These are phyloP conservation scores for Schizothecium vesticola DNA, from an alignment of 495 filamentous ascomycete genomes.

Conservation along the genomic window DNA sequence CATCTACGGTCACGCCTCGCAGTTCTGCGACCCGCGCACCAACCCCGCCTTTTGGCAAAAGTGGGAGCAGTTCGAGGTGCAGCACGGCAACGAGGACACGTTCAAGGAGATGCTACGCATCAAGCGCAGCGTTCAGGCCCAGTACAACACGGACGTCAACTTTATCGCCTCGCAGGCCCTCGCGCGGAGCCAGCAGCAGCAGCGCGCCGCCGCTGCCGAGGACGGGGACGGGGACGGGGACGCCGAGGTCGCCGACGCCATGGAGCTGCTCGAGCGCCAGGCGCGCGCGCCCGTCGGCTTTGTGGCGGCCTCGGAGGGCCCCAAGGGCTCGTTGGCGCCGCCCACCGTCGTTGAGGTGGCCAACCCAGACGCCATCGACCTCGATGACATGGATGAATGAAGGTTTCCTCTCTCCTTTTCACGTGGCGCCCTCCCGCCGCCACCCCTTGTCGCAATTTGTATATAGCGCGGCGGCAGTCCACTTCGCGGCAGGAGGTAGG, in stretches of 20 bases:
- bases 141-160: conserved; percentile 98
- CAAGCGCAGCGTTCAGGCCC: conserved; percentile 93
- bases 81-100: conserved; percentile 97
- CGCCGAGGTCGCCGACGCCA: conserved; percentile 66
- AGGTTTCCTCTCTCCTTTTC: not conserved
- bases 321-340: conserved; percentile 59
- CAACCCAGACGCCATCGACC: conserved; percentile 87
- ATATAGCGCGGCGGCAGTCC: not conserved
- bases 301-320: conserved; percentile 76
- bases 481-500: not conserved
- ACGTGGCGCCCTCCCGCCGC: not conserved
- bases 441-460: not conserved
- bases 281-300: conserved; percentile 86
- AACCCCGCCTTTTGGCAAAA: conserved; percentile 88
- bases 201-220: not conserved
- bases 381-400: conserved; percentile 60
- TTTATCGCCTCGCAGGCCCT: conserved; percentile 97
- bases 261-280: conserved; percentile 86
- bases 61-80: conserved; percentile 95
- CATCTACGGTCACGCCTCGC: conserved; percentile 93
- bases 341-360: conserved; percentile 42
- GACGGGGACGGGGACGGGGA: conserved; percentile 33
- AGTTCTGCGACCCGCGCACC: conserved; percentile 94
- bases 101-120: conserved; percentile 99
- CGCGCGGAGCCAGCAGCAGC: conserved; percentile 66